Evolutionary conservation across 2,329 filamentous ascomycete species (phyloP).

Genomic region (Colletotrichum aenigma): DNA sequence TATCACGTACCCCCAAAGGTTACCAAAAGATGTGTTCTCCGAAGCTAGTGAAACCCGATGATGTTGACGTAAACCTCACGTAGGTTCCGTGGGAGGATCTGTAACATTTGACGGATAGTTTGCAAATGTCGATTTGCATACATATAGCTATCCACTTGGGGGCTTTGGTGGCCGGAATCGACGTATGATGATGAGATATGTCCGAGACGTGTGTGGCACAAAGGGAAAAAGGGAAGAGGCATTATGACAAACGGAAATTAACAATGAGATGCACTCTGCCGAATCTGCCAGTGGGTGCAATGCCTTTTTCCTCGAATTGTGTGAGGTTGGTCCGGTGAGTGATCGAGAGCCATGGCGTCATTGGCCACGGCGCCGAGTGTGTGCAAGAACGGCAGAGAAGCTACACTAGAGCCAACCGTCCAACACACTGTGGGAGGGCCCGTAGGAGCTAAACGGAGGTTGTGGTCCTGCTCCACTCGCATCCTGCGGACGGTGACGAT

Average conservation of each 20-base stretch:
- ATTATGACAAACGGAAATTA: background rate
- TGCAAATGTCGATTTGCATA: background rate
- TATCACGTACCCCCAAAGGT: background rate
- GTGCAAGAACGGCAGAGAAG: background rate
- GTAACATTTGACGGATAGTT: background rate
- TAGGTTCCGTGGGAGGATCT: background rate
- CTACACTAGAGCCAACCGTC: background rate
- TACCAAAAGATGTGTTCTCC: background rate
- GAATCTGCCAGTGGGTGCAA: background rate
- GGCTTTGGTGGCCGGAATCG: background rate
- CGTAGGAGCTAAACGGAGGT: background rate
- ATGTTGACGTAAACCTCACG: slow-evolving; percentile 4
- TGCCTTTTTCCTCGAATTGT: background rate
- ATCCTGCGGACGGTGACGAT: slow-evolving; percentile 4
- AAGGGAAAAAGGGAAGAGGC: background rate
- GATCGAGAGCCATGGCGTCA: slow-evolving; percentile 9
- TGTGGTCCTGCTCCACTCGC: slow-evolving; percentile 5
- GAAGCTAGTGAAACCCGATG: background rate
- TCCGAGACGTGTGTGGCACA: background rate
- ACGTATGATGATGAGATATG: background rate
- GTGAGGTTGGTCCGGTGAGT: background rate
- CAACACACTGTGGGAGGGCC: background rate
- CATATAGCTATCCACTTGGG: background rate
- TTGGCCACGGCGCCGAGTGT: background rate
- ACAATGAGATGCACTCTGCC: background rate